Evolutionary conservation across 2,329 filamentous ascomycete genomes (phyloP).

Genomic region (Corinectria fuckeliana): DNA sequence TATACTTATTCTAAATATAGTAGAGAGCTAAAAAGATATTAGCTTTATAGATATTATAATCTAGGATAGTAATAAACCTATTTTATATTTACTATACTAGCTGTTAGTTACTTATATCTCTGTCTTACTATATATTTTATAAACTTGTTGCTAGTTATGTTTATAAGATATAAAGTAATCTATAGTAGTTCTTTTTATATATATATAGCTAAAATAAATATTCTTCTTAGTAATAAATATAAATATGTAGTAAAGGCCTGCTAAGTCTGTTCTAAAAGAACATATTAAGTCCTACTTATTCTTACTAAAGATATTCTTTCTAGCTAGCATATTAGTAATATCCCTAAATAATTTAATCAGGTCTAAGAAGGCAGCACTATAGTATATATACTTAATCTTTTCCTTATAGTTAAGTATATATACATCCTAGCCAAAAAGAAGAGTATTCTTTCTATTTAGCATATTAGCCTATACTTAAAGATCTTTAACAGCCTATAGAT

Average conservation of each 20-base stretch:
- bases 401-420: neutral
- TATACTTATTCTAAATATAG: neutral
- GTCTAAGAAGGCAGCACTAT: neutral
- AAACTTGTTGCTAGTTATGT: neutral
- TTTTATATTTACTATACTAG: neutral
- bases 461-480: neutral
- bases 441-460: neutral
- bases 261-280: neutral
- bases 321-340: neutral
- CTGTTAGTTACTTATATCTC: neutral
- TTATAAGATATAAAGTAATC: neutral
- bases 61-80: neutral
- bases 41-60: neutral
- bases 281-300: neutral
- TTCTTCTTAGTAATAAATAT: neutral
- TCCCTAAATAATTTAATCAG: neutral
- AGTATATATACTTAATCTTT: neutral
- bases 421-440: neutral
- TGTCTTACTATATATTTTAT: neutral
- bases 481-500: neutral
- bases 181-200: neutral
- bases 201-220: neutral
- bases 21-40: neutral
- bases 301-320: neutral
- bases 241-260: neutral